These are phyloP conservation scores for Actinomucor elegans DNA, from an alignment of 371 early-diverging fungal species.

Conservation along the genomic window DNA sequence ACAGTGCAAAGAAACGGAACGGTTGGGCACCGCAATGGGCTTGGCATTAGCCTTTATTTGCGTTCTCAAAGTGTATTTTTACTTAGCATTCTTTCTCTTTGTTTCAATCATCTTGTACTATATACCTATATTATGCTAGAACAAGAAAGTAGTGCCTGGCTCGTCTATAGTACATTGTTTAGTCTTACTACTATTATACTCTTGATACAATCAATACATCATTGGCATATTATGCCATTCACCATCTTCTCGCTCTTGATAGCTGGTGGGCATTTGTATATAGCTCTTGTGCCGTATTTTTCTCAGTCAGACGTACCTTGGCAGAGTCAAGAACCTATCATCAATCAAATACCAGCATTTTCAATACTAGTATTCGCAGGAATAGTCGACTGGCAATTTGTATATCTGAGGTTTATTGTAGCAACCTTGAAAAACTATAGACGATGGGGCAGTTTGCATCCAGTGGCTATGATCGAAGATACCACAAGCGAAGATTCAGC, in stretches of 20 bases:
- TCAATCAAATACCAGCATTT: constrained; percentile 24
- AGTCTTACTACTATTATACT: neutral
- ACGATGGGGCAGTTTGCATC: constrained; percentile 26
- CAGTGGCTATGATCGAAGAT: constrained; percentile 10
- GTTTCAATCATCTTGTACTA: too few relatives aligned
- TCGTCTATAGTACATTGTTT: constrained; percentile 4
- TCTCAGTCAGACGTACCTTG: constrained; percentile 8
- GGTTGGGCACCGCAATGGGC: too few relatives aligned
- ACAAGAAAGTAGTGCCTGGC: constrained; percentile 7
- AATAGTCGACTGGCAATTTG: constrained; percentile 24
- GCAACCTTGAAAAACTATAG: constrained; percentile 19
- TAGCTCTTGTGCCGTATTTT: neutral
- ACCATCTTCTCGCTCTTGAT: constrained; percentile 4
- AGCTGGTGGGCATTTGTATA: neutral
- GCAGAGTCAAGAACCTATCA: constrained; percentile 18
- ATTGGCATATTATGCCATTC: constrained; percentile 13
- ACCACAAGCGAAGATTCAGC: neutral
- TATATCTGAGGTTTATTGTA: constrained; percentile 22
- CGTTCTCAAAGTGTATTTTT: neutral
- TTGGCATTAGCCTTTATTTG: constrained; percentile 8
- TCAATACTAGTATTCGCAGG: constrained; percentile 31
- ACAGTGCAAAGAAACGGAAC: too few relatives aligned
- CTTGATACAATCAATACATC: neutral
- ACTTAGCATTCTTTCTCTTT: neutral
- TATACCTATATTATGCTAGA: constrained; percentile 2